phyloP scores from a whole-genome alignment of 805 yeast genomes.

The Suhomyces kilbournensis region DNA sequence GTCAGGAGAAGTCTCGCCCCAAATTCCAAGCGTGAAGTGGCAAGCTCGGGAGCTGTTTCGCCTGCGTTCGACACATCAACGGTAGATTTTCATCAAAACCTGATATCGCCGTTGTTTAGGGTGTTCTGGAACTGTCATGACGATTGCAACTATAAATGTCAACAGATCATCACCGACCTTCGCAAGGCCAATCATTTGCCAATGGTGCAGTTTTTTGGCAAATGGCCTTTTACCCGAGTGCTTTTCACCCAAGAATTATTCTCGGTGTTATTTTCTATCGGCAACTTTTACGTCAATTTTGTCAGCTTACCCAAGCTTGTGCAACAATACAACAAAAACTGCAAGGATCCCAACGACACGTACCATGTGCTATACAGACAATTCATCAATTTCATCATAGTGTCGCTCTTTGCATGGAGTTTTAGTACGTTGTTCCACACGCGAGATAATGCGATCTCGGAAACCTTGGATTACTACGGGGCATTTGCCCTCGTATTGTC shows the following conservation, averaged over 20 bases:
- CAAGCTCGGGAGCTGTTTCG: not conserved
- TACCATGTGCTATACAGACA: conserved; percentile 27
- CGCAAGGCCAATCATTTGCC: conserved; percentile 18
- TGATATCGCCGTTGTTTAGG: conserved; percentile 4
- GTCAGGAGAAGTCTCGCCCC: not conserved
- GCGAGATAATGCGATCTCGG: conserved; percentile 36
- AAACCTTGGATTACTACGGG: conserved; percentile 41
- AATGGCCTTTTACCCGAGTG: conserved; percentile 42
- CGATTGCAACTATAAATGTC: conserved; percentile 41
- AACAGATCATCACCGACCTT: conserved; percentile 28
- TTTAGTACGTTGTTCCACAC: conserved; percentile 38
- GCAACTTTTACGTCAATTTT: conserved; percentile 35
- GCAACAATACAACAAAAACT: conserved; percentile 22
- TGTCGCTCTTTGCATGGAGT: conserved; percentile 36
- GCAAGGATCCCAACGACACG: conserved; percentile 9
- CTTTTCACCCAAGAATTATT: conserved; percentile 37
- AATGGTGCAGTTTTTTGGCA: conserved; percentile 42
- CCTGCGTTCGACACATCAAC: not conserved
- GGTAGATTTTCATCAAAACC: conserved; percentile 2
- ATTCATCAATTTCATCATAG: conserved; percentile 24
- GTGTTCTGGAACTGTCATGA: conserved; percentile 32
- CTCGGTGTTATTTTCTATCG: conserved; percentile 33
- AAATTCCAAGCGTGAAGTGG: not conserved
- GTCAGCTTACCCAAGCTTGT: conserved; percentile 25
- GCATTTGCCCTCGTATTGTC: conserved; percentile 37